These are phyloP conservation scores for Manihot esculenta DNA, from an alignment of 441 rosid species.

Conservation along the genomic window DNA sequence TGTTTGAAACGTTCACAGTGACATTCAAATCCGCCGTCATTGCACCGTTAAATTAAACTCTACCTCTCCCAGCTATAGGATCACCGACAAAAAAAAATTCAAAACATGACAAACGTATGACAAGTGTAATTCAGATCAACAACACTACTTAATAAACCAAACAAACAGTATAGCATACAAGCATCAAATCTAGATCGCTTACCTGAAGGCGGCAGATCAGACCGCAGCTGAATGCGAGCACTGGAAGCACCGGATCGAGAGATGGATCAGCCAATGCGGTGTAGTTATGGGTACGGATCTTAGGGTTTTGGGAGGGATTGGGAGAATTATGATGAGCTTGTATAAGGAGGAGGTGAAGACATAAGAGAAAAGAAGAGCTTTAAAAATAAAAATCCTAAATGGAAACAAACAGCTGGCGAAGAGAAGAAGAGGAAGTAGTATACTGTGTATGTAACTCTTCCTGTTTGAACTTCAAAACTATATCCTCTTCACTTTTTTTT, in stretches of 20 bases:
- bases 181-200: neutral
- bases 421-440: no score
- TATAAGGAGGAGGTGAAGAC: neutral
- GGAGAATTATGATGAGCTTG: constrained; percentile 3
- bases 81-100: constrained; percentile 10
- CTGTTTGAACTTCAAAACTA: neutral
- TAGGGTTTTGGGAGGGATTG: constrained; percentile 7
- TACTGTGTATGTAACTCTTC: neutral
- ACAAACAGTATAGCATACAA: neutral
- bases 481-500: no score
- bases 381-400: neutral
- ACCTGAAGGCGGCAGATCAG: constrained; percentile 16
- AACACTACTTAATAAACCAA: neutral
- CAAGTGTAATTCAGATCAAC: constrained; percentile 2
- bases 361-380: neutral
- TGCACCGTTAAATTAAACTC: constrained; percentile 11
- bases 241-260: neutral
- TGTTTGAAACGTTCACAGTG: neutral
- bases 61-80: neutral
- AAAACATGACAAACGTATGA: neutral
- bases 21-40: constrained; percentile 52
- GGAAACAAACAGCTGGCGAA: constrained; percentile 20
- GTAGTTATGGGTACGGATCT: neutral
- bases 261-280: constrained; percentile 9
- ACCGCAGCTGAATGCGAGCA: neutral